A percentile compares a stretch with the other conserved stretches of the same genome.
These are phyloP conservation scores for Rosa rugosa DNA, from an alignment of 306 rosid genomes.

Conservation along the genomic window DNA sequence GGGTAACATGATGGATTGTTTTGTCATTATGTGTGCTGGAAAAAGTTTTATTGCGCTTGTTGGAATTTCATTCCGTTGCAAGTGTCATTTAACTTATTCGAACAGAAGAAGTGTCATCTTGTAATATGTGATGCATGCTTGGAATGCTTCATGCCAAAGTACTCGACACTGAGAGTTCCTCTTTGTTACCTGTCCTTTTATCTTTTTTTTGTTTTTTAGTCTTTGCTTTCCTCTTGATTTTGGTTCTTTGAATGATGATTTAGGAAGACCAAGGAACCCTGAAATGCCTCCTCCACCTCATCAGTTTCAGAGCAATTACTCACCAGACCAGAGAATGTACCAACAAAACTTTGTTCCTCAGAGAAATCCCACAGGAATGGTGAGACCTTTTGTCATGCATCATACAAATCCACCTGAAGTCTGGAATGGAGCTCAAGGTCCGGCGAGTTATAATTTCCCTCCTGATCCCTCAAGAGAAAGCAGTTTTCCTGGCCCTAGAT, in stretches of 20 bases:
- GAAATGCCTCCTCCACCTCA: conserved; percentile 44
- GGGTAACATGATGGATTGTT: neutral
- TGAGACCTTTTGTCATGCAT: conserved; percentile 28
- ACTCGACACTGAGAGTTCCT: neutral
- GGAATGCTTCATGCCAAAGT: neutral
- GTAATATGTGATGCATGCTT: neutral
- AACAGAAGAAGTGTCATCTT: neutral
- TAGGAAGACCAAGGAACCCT: conserved; percentile 50
- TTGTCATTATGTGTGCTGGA: neutral
- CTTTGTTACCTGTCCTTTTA: neutral
- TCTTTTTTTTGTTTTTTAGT: neutral
- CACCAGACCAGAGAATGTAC: conserved; percentile 31
- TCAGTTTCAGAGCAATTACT: conserved; percentile 35
- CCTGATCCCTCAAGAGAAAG: conserved; percentile 35
- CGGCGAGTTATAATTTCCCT: conserved; percentile 31
- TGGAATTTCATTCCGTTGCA: neutral
- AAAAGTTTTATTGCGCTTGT: neutral
- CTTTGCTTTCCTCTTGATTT: conserved; percentile 26
- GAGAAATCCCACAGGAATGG: conserved; percentile 32
- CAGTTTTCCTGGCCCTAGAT: conserved; percentile 42
- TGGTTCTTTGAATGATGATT: conserved; percentile 22
- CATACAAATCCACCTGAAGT: conserved; percentile 29
- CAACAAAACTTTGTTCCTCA: conserved; percentile 35
- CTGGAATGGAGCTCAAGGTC: conserved; percentile 53
- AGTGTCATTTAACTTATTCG: neutral